Base-by-base conservation (phyloP, 768 basidiomycete genomes). In the Mycena belliarum region DNA sequence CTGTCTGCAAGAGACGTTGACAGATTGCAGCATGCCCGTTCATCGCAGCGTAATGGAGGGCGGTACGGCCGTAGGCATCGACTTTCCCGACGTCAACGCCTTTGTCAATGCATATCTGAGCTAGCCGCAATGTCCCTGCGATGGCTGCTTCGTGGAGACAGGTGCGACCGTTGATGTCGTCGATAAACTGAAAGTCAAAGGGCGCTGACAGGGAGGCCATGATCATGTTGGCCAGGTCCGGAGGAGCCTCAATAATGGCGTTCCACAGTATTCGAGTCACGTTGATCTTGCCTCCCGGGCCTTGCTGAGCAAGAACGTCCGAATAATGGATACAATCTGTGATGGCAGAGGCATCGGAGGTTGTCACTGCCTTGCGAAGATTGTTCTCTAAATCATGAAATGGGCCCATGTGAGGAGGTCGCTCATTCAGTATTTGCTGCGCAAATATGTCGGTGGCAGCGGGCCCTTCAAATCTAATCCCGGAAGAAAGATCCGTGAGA, bases 181-280 rank as follows among this genome's bases (percentile, higher is more conserved):
- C 97, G 45, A 98, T 81, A 68, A 93, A 98, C 45, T 81, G 79
- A 69, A 93, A 98, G 72, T 98, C 92, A 69, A 98, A 93, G 0
- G 88, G 85, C 15, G 74, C 75, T 24, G 79, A 77, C 20, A 89
- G 73, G 16, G 88, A 84, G 29, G 85, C 75, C 26, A 95, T 75
- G 44, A 94, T 89, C 48, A 93, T 74, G 66, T 93, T 87, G 20
- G 82, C 87, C 41, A 91, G 76, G n/a, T 83, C 82, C 3, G 78
- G 71, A 44, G 88, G 86, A 10, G 93, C 91, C 60, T 92, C 89
- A 49, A 94, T 84, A 57, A 91, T 85, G 15, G 92, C 87, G 68
- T 93, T 90, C 97, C 97, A 99, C 18, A 98, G 77, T 32, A 98
- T 93, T n/a, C 97, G 85, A 32, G 91, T 88, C 26, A 97, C 83